Conservation (phyloP, 1,284 basidiomycete species). For the Ceratobasidium theobromae region DNA sequence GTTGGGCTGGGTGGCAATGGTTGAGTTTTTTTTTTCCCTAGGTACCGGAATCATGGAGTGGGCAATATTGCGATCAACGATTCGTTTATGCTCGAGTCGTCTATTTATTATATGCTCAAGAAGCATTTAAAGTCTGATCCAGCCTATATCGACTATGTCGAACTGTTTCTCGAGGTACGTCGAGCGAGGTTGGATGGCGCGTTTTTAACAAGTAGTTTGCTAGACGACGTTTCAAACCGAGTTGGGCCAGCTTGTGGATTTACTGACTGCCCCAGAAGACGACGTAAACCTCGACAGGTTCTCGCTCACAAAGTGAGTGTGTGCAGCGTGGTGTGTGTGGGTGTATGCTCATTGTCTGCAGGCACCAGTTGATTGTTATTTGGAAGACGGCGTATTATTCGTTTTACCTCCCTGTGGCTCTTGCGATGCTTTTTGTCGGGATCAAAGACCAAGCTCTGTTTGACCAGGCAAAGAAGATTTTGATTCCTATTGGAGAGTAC, state of each 20-base stretch:
- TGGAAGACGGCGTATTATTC: constrained; percentile 99
- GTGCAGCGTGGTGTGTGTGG: constrained; percentile 36
- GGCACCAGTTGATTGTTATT: constrained; percentile 90
- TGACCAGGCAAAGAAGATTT: constrained; percentile 77
- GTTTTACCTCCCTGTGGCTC: constrained; percentile 97
- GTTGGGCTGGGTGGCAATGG: background rate
- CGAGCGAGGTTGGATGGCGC: background rate
- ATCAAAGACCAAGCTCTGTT: constrained; percentile 74
- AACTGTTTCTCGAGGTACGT: constrained; percentile 83
- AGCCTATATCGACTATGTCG: constrained; percentile 87
- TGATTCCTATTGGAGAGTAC: constrained; percentile 94
- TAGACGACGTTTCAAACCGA: constrained; percentile 89
- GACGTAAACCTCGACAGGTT: constrained; percentile 86
- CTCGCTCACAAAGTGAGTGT: constrained; percentile 66
- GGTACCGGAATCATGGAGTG: constrained; percentile 72
- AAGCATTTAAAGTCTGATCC: constrained; percentile 80
- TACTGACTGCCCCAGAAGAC: constrained; percentile 94
- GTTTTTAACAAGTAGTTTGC: constrained; percentile 13
- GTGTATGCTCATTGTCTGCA: constrained; percentile 42
- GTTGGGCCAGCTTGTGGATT: constrained; percentile 92
- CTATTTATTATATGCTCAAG: constrained; percentile 91
- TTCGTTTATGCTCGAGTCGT: constrained; percentile 92
- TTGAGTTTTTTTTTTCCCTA: background rate
- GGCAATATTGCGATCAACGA: constrained; percentile 95
- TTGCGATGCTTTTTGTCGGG: constrained; percentile 79